Conservation (phyloP, 2,329 filamentous ascomycete species). For the Epichloe uncinata region DNA sequence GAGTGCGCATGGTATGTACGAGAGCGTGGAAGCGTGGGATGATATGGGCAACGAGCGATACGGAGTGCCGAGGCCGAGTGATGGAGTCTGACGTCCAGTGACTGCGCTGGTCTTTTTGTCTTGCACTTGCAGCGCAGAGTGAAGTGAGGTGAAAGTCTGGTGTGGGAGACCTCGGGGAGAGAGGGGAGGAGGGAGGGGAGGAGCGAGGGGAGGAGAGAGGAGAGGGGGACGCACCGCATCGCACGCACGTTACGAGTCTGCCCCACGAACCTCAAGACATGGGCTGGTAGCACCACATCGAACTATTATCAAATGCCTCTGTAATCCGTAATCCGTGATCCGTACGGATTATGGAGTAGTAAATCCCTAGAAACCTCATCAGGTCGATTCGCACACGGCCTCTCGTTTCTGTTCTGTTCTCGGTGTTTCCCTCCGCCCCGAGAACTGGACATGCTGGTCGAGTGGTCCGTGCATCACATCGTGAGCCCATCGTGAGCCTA, state of each 20-base stretch:
- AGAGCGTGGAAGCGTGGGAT: neutral
- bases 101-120: too few species aligned
- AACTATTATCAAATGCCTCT: neutral
- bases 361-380: neutral
- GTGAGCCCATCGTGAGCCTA: constrained; percentile 5
- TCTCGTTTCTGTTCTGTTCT: neutral
- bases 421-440: neutral
- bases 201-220: too few species aligned
- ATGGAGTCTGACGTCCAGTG: neutral
- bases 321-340: too few species aligned
- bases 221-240: too few species aligned
- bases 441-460: constrained; percentile 3
- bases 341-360: too few species aligned
- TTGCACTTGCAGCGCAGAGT: too few species aligned
- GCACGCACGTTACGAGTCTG: too few species aligned
- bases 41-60: too few species aligned
- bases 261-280: neutral
- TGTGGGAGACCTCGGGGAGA: too few species aligned
- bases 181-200: too few species aligned
- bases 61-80: too few species aligned
- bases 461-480: constrained; percentile 14
- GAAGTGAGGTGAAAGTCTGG: too few species aligned
- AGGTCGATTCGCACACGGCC: neutral
- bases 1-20: neutral
- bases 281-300: neutral